Conservation (phyloP, 768 basidiomycete species). For the Coprinellus micaceus region DNA sequence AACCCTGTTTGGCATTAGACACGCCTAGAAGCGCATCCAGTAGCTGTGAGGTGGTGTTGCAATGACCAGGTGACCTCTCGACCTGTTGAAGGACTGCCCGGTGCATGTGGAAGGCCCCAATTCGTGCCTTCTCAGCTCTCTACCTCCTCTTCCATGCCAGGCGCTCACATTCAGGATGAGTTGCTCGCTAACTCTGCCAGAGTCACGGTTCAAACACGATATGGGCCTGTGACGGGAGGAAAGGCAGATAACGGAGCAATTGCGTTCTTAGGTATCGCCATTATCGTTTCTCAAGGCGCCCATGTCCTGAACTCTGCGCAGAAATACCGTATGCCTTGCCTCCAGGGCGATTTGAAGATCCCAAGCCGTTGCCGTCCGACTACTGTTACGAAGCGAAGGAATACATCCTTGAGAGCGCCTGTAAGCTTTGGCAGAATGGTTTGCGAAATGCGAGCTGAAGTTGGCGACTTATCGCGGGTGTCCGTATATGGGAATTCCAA, state of each 20-base stretch:
- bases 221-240: slow-evolving; percentile 56
- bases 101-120: too few species aligned
- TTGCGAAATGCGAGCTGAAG: too few species aligned
- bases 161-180: slow-evolving; percentile 58
- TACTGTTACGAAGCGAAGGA: slow-evolving; percentile 58
- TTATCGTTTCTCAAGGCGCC: not conserved
- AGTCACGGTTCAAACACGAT: slow-evolving; percentile 50
- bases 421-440: slow-evolving; percentile 45
- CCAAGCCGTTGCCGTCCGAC: slow-evolving; percentile 47
- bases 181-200: slow-evolving; percentile 36
- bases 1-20: too few species aligned
- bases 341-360: slow-evolving; percentile 62
- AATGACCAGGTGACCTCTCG: too few species aligned
- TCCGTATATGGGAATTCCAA: too few species aligned
- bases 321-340: slow-evolving; percentile 74
- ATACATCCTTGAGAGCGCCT: slow-evolving; percentile 56
- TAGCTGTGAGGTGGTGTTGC: too few species aligned
- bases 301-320: slow-evolving; percentile 22
- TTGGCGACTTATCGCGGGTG: too few species aligned
- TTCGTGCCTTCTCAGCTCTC: too few species aligned
- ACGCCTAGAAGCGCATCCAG: too few species aligned
- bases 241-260: slow-evolving; percentile 57
- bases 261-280: slow-evolving; percentile 56
- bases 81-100: too few species aligned
- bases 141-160: not conserved